phyloP scores from a whole-genome alignment of 805 yeast genomes.

The Kodamaea kaohsiungensis region DNA sequence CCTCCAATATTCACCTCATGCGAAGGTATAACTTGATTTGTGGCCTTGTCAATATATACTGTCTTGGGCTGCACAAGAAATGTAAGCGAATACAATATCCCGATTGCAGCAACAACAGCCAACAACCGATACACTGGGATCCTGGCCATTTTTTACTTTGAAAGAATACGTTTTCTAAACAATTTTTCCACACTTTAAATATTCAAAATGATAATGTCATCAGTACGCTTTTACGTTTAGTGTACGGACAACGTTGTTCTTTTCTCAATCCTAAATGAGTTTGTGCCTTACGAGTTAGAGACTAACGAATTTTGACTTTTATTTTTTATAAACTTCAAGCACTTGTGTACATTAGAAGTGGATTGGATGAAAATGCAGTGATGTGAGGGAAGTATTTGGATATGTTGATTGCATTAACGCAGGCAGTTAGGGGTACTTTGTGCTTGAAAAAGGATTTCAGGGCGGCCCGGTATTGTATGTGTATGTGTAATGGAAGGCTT shows the following conservation, averaged over 20 bases:
- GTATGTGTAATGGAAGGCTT: no score
- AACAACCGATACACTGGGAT: conserved; percentile 6
- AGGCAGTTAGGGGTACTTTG: neutral
- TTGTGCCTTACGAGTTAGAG: neutral
- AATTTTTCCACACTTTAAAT: neutral
- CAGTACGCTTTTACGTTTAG: neutral
- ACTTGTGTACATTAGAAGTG: neutral
- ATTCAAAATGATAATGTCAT: neutral
- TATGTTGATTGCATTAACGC: neutral
- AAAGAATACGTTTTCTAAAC: neutral
- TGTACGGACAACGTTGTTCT: neutral
- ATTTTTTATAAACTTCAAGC: no score
- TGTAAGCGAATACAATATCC: conserved; percentile 11
- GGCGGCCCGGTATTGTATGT: no score
- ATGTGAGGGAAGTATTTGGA: neutral
- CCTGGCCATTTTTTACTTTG: conserved; percentile 9
- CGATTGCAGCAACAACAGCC: conserved; percentile 9
- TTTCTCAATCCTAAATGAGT: neutral
- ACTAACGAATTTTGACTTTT: neutral
- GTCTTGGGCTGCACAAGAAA: conserved; percentile 7
- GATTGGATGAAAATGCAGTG: neutral
- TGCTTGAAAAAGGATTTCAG: neutral
- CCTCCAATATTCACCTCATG: neutral
- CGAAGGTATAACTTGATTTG: conserved; percentile 12
- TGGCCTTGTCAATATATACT: conserved; percentile 17